Base-by-base conservation (phyloP, 352 stramenopile species). In the Aphanomyces astaci region DNA sequence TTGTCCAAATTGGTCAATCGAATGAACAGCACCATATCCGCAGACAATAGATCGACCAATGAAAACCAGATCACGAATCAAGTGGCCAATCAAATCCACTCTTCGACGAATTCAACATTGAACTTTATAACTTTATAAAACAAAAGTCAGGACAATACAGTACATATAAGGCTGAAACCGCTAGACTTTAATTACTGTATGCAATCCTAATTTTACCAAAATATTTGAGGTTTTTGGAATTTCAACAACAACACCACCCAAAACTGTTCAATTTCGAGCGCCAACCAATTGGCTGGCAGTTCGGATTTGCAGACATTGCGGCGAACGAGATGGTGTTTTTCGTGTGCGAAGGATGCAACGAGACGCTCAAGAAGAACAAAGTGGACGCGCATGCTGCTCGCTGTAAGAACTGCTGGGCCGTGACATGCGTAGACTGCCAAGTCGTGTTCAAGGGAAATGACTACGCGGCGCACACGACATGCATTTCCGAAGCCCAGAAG, bases 281-380 rank as follows among this genome's bases (percentile, higher is more conserved):
- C 36, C 36, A 43, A 43, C 36, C 36, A 43, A 43, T 43, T 59
- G 51, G 51, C 51, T 40, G 17, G 13, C 22, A 22, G 4, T 22
- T 39, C 30, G 30, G 19, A 11, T 5, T 33, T 39, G 17, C 51
- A 40, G 48, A 7, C 28, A 11, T 55, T 24, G 9, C 2, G 48
- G 48, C 48, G 48, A 24, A 10, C 51, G 30, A 2, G 31, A 94
- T 94, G 85, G 85, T 94, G 46, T 94, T 92, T 70, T 94, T 94
- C 55, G 84, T 94, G 49, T 94, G 85, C 65, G 85, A 94, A 71
- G 83, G 82, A 62, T 94, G 85, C 78, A 92, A 94, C 68, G 85
- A 97, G 79, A 97, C 88, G 68, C 78, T 98, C 55, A 97, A 97
- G 76, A 98, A 98, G 80, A 94, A 90, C 73, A 94, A 97, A 73